Evolutionary conservation across 2,329 filamentous ascomycete genomes (phyloP).

Genomic region (Aphanocladium album): DNA sequence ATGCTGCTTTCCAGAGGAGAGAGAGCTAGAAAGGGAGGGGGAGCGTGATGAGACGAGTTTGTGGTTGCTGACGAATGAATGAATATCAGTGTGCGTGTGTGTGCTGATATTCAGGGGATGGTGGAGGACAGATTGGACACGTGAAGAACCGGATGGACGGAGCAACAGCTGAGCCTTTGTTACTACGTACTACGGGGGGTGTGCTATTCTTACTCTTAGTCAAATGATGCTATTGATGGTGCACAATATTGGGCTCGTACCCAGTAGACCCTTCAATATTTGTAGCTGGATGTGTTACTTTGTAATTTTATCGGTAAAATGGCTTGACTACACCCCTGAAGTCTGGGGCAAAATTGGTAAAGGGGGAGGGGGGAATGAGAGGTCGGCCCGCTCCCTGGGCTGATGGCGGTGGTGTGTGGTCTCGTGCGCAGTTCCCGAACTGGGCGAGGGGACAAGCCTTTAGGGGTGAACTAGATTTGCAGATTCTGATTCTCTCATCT

Average conservation of each 20-base stretch:
- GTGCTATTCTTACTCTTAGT: no score
- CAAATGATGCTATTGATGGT: no score
- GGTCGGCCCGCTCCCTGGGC: neutral
- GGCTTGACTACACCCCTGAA: no score
- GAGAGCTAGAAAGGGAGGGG: no score
- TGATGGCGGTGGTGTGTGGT: neutral
- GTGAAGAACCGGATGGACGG: neutral
- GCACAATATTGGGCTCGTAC: no score
- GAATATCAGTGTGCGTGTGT: no score
- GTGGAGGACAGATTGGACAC: neutral
- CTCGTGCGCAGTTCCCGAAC: constrained; percentile 10
- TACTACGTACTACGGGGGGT: neutral
- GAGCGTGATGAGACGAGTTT: neutral
- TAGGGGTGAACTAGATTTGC: neutral
- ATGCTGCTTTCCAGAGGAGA: neutral
- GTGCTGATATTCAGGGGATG: neutral
- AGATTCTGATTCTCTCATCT: neutral
- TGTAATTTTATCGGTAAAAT: no score
- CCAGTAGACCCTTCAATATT: no score
- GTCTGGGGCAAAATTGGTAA: neutral
- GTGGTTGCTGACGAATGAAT: neutral
- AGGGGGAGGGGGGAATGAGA: neutral
- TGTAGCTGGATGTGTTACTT: no score
- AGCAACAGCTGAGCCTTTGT: neutral
- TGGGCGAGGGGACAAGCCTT: neutral